Conservation (phyloP, 352 stramenopile genomes). For the Phytophthora sansomeana region DNA sequence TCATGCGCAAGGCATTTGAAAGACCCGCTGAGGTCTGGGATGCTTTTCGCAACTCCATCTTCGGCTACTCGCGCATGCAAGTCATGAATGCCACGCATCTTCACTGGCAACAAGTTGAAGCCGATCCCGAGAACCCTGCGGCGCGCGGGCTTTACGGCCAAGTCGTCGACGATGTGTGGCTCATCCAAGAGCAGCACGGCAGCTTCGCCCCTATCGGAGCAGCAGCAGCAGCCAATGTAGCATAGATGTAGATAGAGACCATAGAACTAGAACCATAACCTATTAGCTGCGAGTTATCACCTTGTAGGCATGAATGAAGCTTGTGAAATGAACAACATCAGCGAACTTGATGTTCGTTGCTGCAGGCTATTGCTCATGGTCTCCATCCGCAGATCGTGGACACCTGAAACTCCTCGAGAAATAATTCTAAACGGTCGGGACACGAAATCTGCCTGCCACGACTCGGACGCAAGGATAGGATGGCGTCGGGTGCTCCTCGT, state of each 20-base stretch:
- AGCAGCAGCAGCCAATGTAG: conserved; percentile 13
- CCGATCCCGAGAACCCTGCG: conserved; percentile 78
- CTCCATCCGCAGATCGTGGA: background rate
- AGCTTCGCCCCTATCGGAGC: conserved; percentile 65
- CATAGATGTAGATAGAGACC: conserved; percentile 7
- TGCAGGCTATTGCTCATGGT: too few relatives aligned
- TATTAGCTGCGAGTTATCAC: conserved; percentile 1
- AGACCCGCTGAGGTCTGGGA: conserved; percentile 69
- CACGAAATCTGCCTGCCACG: conserved; percentile 1
- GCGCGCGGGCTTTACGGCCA: conserved; percentile 79
- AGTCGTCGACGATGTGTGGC: conserved; percentile 90
- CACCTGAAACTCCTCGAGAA: conserved; percentile 6
- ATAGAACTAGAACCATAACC: conserved; percentile 11
- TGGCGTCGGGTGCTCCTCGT: conserved; percentile 7
- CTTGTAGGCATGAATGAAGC: background rate
- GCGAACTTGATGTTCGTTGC: too few relatives aligned
- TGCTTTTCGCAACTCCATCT: conserved; percentile 89
- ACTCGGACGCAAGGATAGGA: conserved; percentile 9
- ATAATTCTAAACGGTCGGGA: background rate
- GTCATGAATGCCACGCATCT: conserved; percentile 90
- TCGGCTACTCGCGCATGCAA: conserved; percentile 86
- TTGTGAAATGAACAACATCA: too few relatives aligned
- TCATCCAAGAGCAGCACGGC: conserved; percentile 89
- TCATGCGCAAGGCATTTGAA: conserved; percentile 84
- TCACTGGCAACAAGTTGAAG: conserved; percentile 90